These are phyloP conservation scores for Apiotrichum siamense DNA, from an alignment of 1,284 basidiomycete species.

Conservation along the genomic window DNA sequence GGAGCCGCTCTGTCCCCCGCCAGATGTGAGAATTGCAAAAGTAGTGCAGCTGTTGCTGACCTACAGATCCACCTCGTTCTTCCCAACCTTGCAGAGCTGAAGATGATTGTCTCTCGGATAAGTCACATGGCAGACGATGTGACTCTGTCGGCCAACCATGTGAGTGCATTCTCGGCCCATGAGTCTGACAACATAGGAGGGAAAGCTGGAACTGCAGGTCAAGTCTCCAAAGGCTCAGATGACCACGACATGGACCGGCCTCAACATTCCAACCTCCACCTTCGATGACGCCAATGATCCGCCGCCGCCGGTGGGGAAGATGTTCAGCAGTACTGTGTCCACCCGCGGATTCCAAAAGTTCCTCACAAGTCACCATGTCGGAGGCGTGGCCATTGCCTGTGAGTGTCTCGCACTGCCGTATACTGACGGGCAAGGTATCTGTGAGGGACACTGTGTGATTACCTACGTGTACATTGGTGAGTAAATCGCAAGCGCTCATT, in stretches of 20 bases:
- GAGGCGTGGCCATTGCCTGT: conserved; percentile 81
- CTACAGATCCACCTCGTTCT: conserved; percentile 71
- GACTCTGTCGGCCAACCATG: conserved; percentile 51
- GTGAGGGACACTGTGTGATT: conserved; percentile 76
- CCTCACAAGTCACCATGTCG: conserved; percentile 74
- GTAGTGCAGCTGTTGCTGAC: not conserved
- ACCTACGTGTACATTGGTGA: conserved; percentile 77
- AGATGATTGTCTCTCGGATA: conserved; percentile 70
- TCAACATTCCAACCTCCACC: conserved; percentile 59
- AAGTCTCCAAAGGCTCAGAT: conserved; percentile 64
- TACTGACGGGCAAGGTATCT: conserved; percentile 60
- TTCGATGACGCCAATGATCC: conserved; percentile 3
- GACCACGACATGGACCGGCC: conserved; percentile 73
- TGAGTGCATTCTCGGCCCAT: conserved; percentile 10
- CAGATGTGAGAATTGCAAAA: conserved; percentile 62
- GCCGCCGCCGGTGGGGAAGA: conserved; percentile 52
- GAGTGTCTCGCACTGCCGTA: conserved; percentile 26
- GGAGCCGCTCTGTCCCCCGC: conserved; percentile 81
- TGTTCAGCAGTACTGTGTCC: conserved; percentile 64
- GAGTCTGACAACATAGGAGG: conserved; percentile 26
- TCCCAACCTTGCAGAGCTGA: conserved; percentile 68
- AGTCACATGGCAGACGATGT: conserved; percentile 68
- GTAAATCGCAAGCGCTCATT: conserved; percentile 2
- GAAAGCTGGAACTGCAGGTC: conserved; percentile 55
- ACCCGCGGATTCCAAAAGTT: conserved; percentile 75